A percentile compares a stretch with the other conserved stretches of the same genome.
Evolutionary conservation across 768 basidiomycete genomes (phyloP).

Genomic region (Tricholomella constricta): DNA sequence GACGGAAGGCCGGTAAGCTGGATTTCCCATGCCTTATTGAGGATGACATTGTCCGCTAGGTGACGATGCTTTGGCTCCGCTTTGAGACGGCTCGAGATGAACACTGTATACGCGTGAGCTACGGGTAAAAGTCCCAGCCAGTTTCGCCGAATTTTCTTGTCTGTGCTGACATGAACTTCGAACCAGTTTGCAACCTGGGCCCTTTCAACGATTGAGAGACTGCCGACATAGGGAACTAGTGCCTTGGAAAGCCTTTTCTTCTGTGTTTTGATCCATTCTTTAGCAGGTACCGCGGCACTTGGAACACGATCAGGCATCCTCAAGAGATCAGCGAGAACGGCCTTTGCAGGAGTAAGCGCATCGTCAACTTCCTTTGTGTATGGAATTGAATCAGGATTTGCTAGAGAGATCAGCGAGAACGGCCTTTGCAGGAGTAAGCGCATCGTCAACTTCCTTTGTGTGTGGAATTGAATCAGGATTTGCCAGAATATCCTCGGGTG

Average conservation of each 20-base stretch:
- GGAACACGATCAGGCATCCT: neutral
- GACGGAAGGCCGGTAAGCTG: neutral
- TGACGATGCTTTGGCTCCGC: neutral
- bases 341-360: neutral
- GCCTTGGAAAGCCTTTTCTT: neutral
- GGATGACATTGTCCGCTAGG: neutral
- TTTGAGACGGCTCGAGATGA: slow-evolving; percentile 8
- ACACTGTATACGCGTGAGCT: slow-evolving; percentile 3
- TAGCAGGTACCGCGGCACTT: neutral
- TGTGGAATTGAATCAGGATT: too few species aligned
- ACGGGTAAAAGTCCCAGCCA: slow-evolving; percentile 1
- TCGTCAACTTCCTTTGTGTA: slow-evolving; percentile 1
- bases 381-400: neutral
- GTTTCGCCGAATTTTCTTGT: neutral
- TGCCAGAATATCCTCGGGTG: slow-evolving; percentile 1
- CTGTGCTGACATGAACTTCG: slow-evolving; percentile 2
- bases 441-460: too few species aligned
- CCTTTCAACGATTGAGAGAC: neutral
- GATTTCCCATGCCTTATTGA: neutral
- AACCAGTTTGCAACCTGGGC: slow-evolving; percentile 9
- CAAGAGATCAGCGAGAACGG: neutral
- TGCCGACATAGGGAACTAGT: neutral
- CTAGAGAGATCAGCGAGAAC: too few species aligned
- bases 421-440: too few species aligned
- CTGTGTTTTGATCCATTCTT: neutral